Evolutionary conservation across 345 rosid genomes (phyloP).

Genomic region (Angophora floribunda): DNA sequence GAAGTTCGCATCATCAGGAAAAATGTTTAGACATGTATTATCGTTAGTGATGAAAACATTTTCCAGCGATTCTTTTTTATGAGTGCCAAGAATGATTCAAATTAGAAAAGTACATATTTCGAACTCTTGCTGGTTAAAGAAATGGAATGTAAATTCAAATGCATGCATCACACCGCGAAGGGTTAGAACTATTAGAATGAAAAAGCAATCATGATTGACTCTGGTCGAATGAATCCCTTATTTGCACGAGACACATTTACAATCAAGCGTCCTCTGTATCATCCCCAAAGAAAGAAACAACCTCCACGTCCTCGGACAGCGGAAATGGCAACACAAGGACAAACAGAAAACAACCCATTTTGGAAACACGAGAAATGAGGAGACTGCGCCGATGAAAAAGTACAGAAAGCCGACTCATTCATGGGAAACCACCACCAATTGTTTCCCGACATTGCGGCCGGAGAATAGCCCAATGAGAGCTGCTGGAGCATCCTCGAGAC

Average conservation of each 20-base stretch:
- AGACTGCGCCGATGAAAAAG: neutral
- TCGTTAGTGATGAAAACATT: neutral
- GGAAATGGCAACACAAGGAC: neutral
- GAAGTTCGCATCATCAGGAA: too few relatives aligned
- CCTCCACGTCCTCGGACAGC: neutral
- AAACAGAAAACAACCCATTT: neutral
- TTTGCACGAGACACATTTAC: too few relatives aligned
- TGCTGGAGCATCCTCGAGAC: neutral
- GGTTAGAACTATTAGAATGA: too few relatives aligned
- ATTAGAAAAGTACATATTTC: too few relatives aligned
- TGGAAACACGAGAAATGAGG: neutral
- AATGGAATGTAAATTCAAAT: neutral
- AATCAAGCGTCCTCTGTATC: neutral
- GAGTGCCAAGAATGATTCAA: too few relatives aligned
- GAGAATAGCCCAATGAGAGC: conserved; percentile 13
- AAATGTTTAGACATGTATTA: neutral
- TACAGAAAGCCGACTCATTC: neutral
- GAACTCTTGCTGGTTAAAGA: too few relatives aligned
- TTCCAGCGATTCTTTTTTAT: too few relatives aligned
- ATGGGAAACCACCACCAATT: neutral
- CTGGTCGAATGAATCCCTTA: too few relatives aligned
- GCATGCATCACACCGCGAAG: too few relatives aligned
- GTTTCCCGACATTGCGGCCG: conserved; percentile 11
- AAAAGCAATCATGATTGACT: too few relatives aligned
- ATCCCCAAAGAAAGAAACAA: neutral